Evolutionary conservation across 2,329 filamentous ascomycete genomes (phyloP), one percentile per base, ranked within the genome.

Genomic region (Fusarium anthophilum): DNA sequence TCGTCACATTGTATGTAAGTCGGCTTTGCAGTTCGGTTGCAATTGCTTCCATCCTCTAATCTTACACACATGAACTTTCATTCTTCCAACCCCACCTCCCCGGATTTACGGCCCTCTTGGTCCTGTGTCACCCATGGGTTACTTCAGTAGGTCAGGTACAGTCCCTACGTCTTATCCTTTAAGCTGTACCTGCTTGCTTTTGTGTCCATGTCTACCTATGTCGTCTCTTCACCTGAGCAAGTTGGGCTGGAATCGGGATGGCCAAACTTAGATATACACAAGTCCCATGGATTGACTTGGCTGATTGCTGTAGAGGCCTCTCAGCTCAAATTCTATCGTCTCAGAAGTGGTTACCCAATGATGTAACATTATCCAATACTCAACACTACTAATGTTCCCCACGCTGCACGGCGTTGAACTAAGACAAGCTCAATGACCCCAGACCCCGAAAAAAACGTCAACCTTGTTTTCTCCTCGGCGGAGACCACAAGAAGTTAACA

Each of bases 401-500:
- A 66, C 73, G 67, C 66, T 75, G 51, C 66, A 72, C 47, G 55
- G 64, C 58, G 69, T 73, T 51, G 48, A 75, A 72, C 71, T 58
- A 43, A 50, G 63, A 70, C 59, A 48, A 48, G 53, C 62, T 64
- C 62, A 44, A 58, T 41, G 44, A 48, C 67, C 43, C 63, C 63
- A 35, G 43, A 58, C 32, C 56, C 41, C n/a, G 50, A 35, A 39
- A 63, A 60, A 71, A 35, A 35, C 39, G 30, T 43, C 63, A 72
- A 66, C 30, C 55, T 61, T 71, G 68, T 57, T 70, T 67, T 45
- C 50, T 48, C 57, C 41, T 56, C 24, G 39, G 50, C 37, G 17
- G 44, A 39, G 26, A 53, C 43, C n/a, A 68, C 17, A 67, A 43
- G 30, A 45, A 44, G 35, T 51, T 56, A 53, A 55, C 51, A 53